Evolutionary conservation across 495 filamentous ascomycete species (phyloP).

Genomic region (Aspergillus taichungensis): DNA sequence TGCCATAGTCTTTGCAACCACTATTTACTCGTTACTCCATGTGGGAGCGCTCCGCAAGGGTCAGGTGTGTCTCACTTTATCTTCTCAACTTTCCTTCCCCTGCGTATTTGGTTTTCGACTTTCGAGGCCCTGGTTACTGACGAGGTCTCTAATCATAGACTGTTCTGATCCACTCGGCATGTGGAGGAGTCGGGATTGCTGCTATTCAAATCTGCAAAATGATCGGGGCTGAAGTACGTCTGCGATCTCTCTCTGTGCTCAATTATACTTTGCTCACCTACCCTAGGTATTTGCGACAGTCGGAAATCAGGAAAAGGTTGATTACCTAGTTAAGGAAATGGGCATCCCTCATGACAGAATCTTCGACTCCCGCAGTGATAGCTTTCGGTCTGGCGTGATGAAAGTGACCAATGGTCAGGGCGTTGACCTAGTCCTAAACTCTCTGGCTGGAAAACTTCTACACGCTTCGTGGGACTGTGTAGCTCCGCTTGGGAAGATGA

Average conservation of each 20-base stretch:
- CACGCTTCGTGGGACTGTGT: conserved; percentile 45
- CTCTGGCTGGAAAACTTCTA: conserved; percentile 35
- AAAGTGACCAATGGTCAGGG: conserved; percentile 35
- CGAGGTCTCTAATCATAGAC: conserved; percentile 1
- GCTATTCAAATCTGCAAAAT: conserved; percentile 9
- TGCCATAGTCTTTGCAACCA: too few relatives aligned
- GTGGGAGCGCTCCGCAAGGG: too few relatives aligned
- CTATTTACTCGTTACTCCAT: too few relatives aligned
- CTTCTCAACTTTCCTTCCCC: too few relatives aligned
- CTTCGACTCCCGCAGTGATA: conserved; percentile 35
- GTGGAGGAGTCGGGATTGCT: conserved; percentile 16
- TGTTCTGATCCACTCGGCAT: conserved; percentile 19
- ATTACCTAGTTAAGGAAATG: conserved; percentile 21
- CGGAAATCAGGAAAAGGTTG: conserved; percentile 29
- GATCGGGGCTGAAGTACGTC: conserved; percentile 8
- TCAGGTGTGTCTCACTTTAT: too few relatives aligned
- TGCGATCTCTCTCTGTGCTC: too few relatives aligned
- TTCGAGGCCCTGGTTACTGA: conserved; percentile 17
- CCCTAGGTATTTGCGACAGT: conserved; percentile 39
- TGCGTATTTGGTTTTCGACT: background rate
- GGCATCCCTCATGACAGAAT: conserved; percentile 33
- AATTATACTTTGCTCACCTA: too few relatives aligned
- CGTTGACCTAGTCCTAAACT: conserved; percentile 43
- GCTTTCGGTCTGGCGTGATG: conserved; percentile 35
- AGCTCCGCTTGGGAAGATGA: conserved; percentile 40